These are phyloP conservation scores for Calonectria montana DNA, from an alignment of 2,329 filamentous ascomycete genomes.

Conservation along the genomic window DNA sequence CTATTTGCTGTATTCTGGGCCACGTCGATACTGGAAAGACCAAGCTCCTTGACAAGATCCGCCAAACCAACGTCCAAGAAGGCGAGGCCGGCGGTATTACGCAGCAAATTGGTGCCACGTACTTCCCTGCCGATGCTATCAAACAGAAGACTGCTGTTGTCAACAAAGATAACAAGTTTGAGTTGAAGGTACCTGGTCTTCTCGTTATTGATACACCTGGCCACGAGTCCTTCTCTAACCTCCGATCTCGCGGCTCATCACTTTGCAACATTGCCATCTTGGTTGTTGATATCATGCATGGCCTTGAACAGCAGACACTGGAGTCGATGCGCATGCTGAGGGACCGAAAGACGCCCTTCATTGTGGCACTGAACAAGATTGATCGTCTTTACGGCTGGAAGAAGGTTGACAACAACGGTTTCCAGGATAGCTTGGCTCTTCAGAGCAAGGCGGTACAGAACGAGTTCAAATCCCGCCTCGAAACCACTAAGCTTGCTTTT, in stretches of 20 bases:
- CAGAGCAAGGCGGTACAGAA: conserved; percentile 95
- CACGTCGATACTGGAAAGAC: conserved; percentile 99
- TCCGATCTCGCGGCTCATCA: conserved; percentile 95
- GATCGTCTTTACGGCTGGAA: conserved; percentile 99
- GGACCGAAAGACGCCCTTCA: conserved; percentile 96
- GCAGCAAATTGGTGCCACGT: conserved; percentile 98
- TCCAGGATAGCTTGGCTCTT: conserved; percentile 88
- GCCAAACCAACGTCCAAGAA: conserved; percentile 98
- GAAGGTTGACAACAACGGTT: conserved; percentile 98
- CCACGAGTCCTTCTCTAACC: conserved; percentile 99
- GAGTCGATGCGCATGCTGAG: conserved; percentile 96
- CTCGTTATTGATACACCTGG: conserved; percentile 98
- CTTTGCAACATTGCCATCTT: conserved; percentile 99
- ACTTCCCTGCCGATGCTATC: conserved; percentile 96
- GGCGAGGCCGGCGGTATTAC: conserved; percentile 99
- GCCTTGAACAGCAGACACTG: conserved; percentile 94
- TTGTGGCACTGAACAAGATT: conserved; percentile 99
- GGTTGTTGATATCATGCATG: conserved; percentile 99
- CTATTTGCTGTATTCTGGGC: conserved; percentile 99
- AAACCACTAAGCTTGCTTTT: conserved; percentile 93
- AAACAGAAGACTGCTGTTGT: conserved; percentile 93
- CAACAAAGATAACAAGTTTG: conserved; percentile 89
- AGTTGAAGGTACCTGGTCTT: conserved; percentile 97
- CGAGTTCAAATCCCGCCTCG: conserved; percentile 91
- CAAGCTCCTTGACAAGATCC: conserved; percentile 98